Conservation (phyloP, 139 green algal genomes). For the Tetratostichococcus sp. region DNA sequence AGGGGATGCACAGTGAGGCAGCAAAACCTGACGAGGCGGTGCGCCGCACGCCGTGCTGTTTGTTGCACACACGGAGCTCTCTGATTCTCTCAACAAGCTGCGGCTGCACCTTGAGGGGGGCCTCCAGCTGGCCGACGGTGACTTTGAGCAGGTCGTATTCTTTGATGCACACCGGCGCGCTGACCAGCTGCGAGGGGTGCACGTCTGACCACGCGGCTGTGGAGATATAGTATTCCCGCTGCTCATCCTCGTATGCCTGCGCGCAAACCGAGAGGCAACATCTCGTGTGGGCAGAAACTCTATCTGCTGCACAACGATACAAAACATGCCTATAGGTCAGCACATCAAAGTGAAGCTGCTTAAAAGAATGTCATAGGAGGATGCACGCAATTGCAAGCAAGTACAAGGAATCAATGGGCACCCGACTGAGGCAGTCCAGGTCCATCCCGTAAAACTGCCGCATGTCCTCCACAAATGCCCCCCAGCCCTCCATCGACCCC, state of each 20-base stretch:
- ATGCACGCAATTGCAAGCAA: too few relatives aligned
- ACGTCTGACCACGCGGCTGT: constrained; percentile 81
- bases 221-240: constrained; percentile 79
- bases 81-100: too few relatives aligned
- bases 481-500: constrained; percentile 80
- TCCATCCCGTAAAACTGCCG: constrained; percentile 75
- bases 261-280: too few relatives aligned
- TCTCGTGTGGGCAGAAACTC: too few relatives aligned
- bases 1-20: too few relatives aligned
- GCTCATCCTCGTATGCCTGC: constrained; percentile 50
- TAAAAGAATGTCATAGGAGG: too few relatives aligned
- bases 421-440: constrained; percentile 60
- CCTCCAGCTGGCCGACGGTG: constrained; percentile 77
- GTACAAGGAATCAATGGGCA: not conserved
- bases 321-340: too few relatives aligned
- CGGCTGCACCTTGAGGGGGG: constrained; percentile 30
- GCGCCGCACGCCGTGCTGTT: too few relatives aligned
- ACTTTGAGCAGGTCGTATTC: constrained; percentile 82
- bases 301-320: too few relatives aligned
- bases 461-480: constrained; percentile 80
- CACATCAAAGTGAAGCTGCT: too few relatives aligned
- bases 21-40: too few relatives aligned
- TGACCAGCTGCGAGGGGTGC: constrained; percentile 75
- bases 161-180: constrained; percentile 64
- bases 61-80: too few relatives aligned